Evolutionary conservation across 441 rosid genomes (phyloP), one percentile per base, ranked within the genome.

Genomic region (Adansonia grandidieri): DNA sequence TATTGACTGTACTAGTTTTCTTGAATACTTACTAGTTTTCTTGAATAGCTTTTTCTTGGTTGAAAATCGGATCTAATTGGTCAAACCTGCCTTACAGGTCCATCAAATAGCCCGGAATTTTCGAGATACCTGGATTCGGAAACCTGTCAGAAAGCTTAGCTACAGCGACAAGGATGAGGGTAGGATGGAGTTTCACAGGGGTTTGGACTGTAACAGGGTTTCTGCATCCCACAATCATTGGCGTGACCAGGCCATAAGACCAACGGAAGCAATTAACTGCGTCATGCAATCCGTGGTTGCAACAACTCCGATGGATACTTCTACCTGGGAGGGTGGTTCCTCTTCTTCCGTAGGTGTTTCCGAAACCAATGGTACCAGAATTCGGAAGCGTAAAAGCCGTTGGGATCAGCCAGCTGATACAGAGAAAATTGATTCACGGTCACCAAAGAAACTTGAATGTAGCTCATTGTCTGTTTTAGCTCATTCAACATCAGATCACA

Each of bases 91-190:
- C 54, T 67, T 79, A 69, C 88, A 96, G 99, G 98, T 96, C 88
- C 98, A 96, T 86, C 97, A 91, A 88, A 94, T 90, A 82, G 98
- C 99, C 22, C 88, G 99, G 14, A 90, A 83, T 83, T 96, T 96
- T 75, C 86, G 99, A 70, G 97, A 96, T 82, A 92, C 80, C 81
- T 96, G 95, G 94, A 89, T 96, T 79, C 97, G 98, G 32, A 90
- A 89, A 77, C 83, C 85, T 75, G 62, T 86, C 76, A 88, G 94
- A 82, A 94, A 85, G 83, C 80, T 66, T 71, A 78, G 86, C 83
- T 85, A 83, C 82, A 77, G 83, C 70, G 97, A 93, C 75, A 86
- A 92, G 85, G 96, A 89, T 58, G 91, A 88, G 62, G 89, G 87
- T 28, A 86, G 89, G 82, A 80, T 80, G 76, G 95, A 91, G 63